Conservation (phyloP, 2,329 filamentous ascomycete genomes). For the Fusarium sororula region DNA sequence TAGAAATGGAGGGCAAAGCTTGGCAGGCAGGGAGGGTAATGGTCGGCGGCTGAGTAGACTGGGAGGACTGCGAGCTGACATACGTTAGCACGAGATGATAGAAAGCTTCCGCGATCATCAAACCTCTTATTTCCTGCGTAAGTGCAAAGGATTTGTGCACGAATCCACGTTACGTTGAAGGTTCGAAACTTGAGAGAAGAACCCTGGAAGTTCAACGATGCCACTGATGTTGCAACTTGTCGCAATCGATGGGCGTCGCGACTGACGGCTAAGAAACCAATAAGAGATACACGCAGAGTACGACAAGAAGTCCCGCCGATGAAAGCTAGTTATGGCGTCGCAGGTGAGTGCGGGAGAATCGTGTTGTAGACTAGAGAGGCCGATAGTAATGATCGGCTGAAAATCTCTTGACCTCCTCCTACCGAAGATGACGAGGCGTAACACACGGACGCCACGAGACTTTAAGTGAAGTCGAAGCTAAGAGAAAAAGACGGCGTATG, state of each 20-base stretch:
- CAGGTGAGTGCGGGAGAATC: too few species aligned
- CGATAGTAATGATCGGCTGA: accelerated
- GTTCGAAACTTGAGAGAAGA: not conserved
- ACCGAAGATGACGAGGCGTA: not conserved
- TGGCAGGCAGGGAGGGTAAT: too few species aligned
- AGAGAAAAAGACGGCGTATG: too few species aligned
- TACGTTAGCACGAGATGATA: not conserved
- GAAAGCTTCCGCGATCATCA: accelerated
- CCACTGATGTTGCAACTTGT: too few species aligned
- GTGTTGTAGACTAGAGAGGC: not conserved
- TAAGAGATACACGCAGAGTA: accelerated
- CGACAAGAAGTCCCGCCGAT: accelerated
- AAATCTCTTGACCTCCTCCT: not conserved
- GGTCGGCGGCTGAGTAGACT: not conserved
- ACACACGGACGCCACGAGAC: accelerated
- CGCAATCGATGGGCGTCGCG: accelerated
- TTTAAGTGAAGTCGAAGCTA: not conserved
- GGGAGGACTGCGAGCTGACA: accelerated
- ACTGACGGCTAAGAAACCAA: not conserved
- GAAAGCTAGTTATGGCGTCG: not conserved
- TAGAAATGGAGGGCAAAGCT: too few species aligned
- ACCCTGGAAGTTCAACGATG: accelerated
- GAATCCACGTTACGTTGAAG: accelerated
- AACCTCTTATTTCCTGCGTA: accelerated
- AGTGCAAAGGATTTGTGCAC: accelerated